phyloP scores from a whole-genome alignment of 1,139 yeast genomes.

The Diutina neorugosa region DNA sequence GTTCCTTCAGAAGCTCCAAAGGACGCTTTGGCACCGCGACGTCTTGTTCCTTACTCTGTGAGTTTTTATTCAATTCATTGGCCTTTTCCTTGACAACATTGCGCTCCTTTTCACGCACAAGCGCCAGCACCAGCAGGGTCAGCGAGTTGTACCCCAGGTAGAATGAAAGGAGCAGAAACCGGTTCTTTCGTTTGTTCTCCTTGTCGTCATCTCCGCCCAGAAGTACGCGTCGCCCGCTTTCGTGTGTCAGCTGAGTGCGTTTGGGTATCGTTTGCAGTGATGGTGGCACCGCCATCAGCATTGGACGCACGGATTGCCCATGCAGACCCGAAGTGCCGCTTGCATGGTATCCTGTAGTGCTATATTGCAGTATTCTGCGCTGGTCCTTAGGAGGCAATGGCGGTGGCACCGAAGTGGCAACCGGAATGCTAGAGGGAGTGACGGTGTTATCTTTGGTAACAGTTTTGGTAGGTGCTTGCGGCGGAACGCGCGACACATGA shows the following conservation, averaged over 20 bases:
- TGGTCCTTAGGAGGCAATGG: constrained; percentile 3
- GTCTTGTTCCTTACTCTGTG: not conserved
- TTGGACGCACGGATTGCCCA: not conserved
- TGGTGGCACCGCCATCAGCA: constrained; percentile 2
- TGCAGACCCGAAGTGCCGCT: not conserved
- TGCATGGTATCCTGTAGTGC: not conserved
- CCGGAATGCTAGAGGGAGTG: not conserved
- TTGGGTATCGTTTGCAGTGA: not conserved
- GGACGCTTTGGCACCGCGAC: not conserved
- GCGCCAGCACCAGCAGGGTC: constrained; percentile 5
- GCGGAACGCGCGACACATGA: not conserved
- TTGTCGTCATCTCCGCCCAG: constrained; percentile 3
- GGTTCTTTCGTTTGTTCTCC: constrained; percentile 16
- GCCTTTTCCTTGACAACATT: not conserved
- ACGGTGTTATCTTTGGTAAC: not conserved
- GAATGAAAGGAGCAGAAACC: constrained; percentile 44
- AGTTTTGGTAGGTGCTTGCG: not conserved
- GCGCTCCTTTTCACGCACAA: not conserved
- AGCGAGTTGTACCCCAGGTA: constrained; percentile 27
- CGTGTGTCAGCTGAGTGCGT: not conserved
- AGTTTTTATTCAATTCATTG: not conserved
- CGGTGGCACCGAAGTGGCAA: not conserved
- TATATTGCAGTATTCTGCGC: not conserved
- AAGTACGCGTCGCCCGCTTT: not conserved
- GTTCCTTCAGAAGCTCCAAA: not conserved